Conservation (phyloP, 2,329 filamentous ascomycete genomes). For the Pyricularia grisea region DNA sequence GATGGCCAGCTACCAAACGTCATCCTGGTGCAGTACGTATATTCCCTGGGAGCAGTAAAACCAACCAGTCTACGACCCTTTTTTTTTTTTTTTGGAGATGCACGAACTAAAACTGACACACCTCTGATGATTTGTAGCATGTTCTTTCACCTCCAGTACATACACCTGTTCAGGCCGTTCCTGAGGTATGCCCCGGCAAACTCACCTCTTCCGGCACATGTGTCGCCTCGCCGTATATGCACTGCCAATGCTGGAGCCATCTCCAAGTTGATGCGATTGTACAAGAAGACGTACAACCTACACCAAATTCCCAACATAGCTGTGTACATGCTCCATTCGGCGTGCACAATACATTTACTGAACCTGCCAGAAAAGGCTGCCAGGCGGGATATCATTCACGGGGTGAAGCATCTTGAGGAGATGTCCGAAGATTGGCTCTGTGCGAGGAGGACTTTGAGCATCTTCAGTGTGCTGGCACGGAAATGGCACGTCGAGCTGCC, state of each 20-base stretch:
- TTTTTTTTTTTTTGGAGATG: no score
- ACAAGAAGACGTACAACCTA: slow-evolving; percentile 84
- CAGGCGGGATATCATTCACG: slow-evolving; percentile 79
- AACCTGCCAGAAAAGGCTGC: slow-evolving; percentile 91
- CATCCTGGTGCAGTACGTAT: slow-evolving; percentile 67
- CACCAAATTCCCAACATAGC: slow-evolving; percentile 94
- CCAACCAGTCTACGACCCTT: not conserved
- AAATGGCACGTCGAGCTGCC: slow-evolving; percentile 87
- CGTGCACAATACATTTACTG: slow-evolving; percentile 88
- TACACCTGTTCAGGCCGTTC: slow-evolving; percentile 92
- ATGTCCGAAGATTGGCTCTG: slow-evolving; percentile 94
- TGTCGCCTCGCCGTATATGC: slow-evolving; percentile 85
- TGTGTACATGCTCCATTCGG: slow-evolving; percentile 90
- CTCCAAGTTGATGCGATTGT: slow-evolving; percentile 87
- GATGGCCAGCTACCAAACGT: slow-evolving; percentile 85
- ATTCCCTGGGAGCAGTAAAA: not conserved
- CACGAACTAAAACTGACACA: not conserved
- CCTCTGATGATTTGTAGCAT: slow-evolving; percentile 48
- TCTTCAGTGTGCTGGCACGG: slow-evolving; percentile 74
- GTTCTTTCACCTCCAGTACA: slow-evolving; percentile 94
- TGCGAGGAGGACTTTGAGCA: slow-evolving; percentile 73
- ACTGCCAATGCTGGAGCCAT: slow-evolving; percentile 83
- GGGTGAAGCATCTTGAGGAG: slow-evolving; percentile 85
- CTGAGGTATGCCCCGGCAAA: slow-evolving; percentile 76
- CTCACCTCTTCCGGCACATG: slow-evolving; percentile 76